Base-by-base conservation (phyloP, 2,329 filamentous ascomycete genomes). In the Apiospora sp. region DNA sequence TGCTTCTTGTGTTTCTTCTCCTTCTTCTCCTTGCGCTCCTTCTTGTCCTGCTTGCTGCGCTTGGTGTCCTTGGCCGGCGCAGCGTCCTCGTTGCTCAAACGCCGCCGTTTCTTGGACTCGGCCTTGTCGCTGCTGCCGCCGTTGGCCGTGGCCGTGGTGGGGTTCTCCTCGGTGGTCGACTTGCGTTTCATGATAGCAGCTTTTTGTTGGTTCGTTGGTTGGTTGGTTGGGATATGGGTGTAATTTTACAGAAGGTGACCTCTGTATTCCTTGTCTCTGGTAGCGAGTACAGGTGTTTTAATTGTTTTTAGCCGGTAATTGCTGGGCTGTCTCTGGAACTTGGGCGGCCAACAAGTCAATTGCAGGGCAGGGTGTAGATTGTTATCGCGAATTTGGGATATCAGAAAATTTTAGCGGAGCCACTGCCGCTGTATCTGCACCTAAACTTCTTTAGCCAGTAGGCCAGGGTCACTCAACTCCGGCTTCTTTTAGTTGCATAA, bases 31-130 rank as follows among this genome's bases (percentile, higher is more conserved):
- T 75, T 76, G 72, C 75, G 76, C 69, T 78, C 74, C 58, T 77
- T 64, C 76, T 79, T 80, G 74, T 77, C 78, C 77, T 80, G 78
- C 75, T 72, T 72, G 27, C 51, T 68, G 48, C 75, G 75, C 75
- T 77, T 75, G 43, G 64, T 51, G 71, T 76, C 77, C 68, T 73
- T 74, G 64, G 44, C 30, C 34, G 58, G 67, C n/a, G 71, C 4
- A 19, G 71, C 49, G 37, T 73, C 75, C 16, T 72, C 72, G 24
- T 73, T 71, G 73, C 75, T 78, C 58, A 77, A 14, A 34, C 79
- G 77, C 54, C 76, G 77, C 22, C 78, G 75, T 75, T 81, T 81
- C 37, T 48, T 51, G 51, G 27, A 43, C 76, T 78, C 79, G 48
- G 72, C 70, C 27, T 69, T 75, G 27, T 68, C 68, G 48, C 75